Percentiles rank a stretch among this genome's conserved stretches.
These are phyloP conservation scores for Hawksworthiomyces lignivorus DNA, from an alignment of 2,329 filamentous ascomycete genomes.

Conservation along the genomic window DNA sequence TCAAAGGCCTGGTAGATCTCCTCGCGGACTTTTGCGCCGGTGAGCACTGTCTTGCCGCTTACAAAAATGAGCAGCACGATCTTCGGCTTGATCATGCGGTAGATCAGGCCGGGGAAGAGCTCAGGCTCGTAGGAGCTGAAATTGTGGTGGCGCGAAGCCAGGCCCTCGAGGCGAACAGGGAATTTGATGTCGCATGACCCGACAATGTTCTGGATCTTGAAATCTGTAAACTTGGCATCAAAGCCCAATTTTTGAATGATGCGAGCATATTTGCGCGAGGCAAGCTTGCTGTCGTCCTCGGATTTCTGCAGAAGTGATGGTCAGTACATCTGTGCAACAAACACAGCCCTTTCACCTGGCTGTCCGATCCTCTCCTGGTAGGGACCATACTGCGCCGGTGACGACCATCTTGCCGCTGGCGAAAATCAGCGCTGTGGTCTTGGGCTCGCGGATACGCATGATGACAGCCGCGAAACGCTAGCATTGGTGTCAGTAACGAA, in stretches of 20 bases:
- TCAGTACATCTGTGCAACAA: no score
- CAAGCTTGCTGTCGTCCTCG: constrained; percentile 95
- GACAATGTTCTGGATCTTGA: constrained; percentile 99
- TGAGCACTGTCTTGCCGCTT: constrained; percentile 95
- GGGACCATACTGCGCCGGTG: constrained; percentile 61
- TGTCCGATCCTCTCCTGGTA: no score
- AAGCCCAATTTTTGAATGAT: constrained; percentile 99
- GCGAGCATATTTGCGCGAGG: constrained; percentile 92
- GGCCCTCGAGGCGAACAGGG: constrained; percentile 90
- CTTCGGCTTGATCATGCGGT: constrained; percentile 99
- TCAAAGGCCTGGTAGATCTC: constrained; percentile 97
- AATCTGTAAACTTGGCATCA: constrained; percentile 98
- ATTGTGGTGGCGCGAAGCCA: constrained; percentile 96
- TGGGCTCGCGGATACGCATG: constrained; percentile 98
- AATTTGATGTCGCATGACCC: constrained; percentile 99
- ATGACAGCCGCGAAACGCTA: constrained; percentile 98
- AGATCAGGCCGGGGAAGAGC: constrained; percentile 97
- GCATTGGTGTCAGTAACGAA: constrained; percentile 23
- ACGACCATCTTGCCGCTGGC: constrained; percentile 99
- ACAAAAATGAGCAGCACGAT: constrained; percentile 97
- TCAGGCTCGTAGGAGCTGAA: constrained; percentile 99
- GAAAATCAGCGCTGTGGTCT: constrained; percentile 97
- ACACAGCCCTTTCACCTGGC: no score
- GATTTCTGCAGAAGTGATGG: constrained; percentile 64
- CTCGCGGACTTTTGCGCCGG: constrained; percentile 93